Percentiles rank a stretch among this genome's conserved stretches.
phyloP scores from a whole-genome alignment of 129 eudicot genomes.

The Kitagawia praeruptora region DNA sequence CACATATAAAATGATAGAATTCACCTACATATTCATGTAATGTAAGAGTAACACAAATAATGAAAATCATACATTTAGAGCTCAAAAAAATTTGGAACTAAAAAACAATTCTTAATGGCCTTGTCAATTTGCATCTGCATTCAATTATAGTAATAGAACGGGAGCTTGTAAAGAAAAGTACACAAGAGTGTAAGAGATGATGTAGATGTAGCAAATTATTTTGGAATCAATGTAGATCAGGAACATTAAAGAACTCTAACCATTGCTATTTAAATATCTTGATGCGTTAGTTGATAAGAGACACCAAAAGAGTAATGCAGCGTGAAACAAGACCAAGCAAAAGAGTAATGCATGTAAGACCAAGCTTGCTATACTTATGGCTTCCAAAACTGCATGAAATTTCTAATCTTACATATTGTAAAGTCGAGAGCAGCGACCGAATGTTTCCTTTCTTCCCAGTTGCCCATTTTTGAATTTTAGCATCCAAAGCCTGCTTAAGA shows the following conservation, averaged over 20 bases:
- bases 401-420: conserved; percentile 66
- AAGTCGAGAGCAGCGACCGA: conserved; percentile 85
- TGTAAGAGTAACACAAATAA: background rate
- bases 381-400: background rate
- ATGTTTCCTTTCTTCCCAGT: conserved; percentile 93
- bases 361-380: background rate
- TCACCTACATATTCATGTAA: background rate
- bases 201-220: background rate
- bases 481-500: conserved; percentile 53
- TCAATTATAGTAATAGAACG: background rate
- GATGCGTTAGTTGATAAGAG: background rate
- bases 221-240: background rate
- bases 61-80: background rate
- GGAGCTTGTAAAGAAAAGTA: background rate
- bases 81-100: background rate
- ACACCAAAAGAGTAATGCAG: background rate
- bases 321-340: background rate
- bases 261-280: background rate
- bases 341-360: background rate
- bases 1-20: background rate
- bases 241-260: background rate
- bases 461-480: conserved; percentile 74
- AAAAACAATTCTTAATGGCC: background rate
- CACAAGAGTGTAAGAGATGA: background rate
- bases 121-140: background rate